A percentile compares a stretch with the other conserved stretches of the same genome.
Evolutionary conservation across 1,139 yeast genomes (phyloP).

Genomic region (Saccharomycopsis phalli): DNA sequence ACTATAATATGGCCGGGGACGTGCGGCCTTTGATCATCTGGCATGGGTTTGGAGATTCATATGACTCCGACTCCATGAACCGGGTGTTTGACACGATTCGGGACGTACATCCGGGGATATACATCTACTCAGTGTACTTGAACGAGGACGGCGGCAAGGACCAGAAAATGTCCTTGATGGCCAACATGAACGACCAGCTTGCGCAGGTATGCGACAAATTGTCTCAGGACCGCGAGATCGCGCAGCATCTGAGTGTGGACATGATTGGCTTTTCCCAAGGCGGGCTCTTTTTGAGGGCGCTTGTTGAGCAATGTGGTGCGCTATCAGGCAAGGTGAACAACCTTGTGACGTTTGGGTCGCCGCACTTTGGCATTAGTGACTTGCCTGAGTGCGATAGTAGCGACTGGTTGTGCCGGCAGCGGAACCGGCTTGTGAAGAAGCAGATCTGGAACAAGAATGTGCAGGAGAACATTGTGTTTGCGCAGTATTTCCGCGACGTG

Average conservation of each 20-base stretch:
- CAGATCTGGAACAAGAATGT: constrained; percentile 55
- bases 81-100: constrained; percentile 37
- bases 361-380: constrained; percentile 71
- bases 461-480: constrained; percentile 55
- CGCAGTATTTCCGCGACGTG: constrained; percentile 59
- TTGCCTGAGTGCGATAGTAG: constrained; percentile 49
- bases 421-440: constrained; percentile 45
- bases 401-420: constrained; percentile 54
- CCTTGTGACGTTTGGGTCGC: constrained; percentile 71
- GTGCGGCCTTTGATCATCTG: constrained; percentile 60
- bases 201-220: constrained; percentile 43
- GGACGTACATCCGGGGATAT: constrained; percentile 40
- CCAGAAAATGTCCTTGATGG: constrained; percentile 46
- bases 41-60: constrained; percentile 82
- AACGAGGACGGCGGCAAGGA: constrained; percentile 45
- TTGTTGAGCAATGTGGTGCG: constrained; percentile 47
- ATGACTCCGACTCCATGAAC: constrained; percentile 52
- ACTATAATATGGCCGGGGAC: background rate
- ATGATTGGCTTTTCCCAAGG: constrained; percentile 82
- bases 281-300: constrained; percentile 61
- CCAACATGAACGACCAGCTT: constrained; percentile 46
- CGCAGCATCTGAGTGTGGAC: constrained; percentile 40
- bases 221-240: constrained; percentile 33
- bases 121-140: constrained; percentile 45
- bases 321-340: constrained; percentile 37